phyloP scores from a whole-genome alignment of 768 basidiomycete genomes.

The Tylopilus rubrobrunneus region DNA sequence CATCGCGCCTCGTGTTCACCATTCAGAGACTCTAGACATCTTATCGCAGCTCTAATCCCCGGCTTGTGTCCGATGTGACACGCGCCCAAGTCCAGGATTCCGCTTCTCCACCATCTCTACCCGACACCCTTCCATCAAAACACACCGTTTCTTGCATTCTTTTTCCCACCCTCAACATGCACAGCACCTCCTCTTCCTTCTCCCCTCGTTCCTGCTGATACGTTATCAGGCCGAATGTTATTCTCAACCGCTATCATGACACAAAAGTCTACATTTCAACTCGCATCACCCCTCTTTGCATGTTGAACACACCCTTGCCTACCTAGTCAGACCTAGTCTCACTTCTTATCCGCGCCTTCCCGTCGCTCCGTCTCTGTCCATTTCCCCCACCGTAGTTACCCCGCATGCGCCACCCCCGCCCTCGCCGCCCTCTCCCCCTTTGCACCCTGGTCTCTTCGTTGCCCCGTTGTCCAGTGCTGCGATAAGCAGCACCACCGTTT shows the following conservation, averaged over 20 bases:
- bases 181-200: neutral
- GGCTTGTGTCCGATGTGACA: neutral
- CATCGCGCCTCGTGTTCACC: neutral
- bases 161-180: slow-evolving; percentile 6
- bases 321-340: neutral
- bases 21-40: neutral
- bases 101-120: slow-evolving; percentile 3
- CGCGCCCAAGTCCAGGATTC: neutral
- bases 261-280: neutral
- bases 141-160: slow-evolving; percentile 1
- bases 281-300: neutral
- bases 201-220: neutral
- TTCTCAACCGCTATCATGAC: neutral
- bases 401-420: slow-evolving; percentile 1
- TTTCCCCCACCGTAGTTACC: neutral
- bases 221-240: neutral
- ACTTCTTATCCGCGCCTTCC: neutral
- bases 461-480: neutral
- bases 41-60: slow-evolving; percentile 11
- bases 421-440: neutral
- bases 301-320: neutral
- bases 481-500: neutral
- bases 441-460: neutral
- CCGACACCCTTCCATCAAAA: slow-evolving; percentile 10
- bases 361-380: neutral